Base-by-base conservation (phyloP, 2,329 filamentous ascomycete species). In the Penicillium sp. region DNA sequence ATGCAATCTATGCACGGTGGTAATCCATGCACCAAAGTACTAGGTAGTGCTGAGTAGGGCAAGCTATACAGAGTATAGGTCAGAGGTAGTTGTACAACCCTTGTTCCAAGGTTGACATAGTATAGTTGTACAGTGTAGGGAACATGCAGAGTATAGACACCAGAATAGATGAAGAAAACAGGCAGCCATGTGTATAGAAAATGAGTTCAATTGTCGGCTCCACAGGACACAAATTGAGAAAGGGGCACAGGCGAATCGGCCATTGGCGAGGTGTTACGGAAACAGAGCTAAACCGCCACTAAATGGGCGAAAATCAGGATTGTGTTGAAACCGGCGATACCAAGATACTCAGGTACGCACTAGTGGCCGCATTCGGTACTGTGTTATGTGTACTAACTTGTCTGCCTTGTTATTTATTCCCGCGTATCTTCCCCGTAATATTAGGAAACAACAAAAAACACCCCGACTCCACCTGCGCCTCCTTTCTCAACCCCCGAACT, bases 401-500 rank as follows among this genome's bases (percentile, higher is more conserved):
- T 15, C 12, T 29, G 1, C 8, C 27, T 5, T 28, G 50, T 50
- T 55, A 52, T 52, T 54, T 55, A 46, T 44, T 25, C 45, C 53
- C 47, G 44, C 44, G 37, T 42, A 49, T 47, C 28, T 29, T 10
- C 9, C 28, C 28, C 37, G 43, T 55, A 56, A 50, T 44, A 27
- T 55, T 44, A 54, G 20, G 7, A 15, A 33, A 18, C 18, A 37
- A 20, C 18, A 3, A 12, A 18, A 35, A 35, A 35, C 13, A 57
- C 48, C 37, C 53, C 40, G 44, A 47, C 53, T 61, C 64, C 61
- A 65, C 61, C 47, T 52, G 52, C 60, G 54, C 61, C 63, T 65
- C 64, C 62, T 66, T 67, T 66, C 50, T 47, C 45, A 33, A 58
- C 53, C 55, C 59, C 68, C 68, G 31, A 43, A 47, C 64, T 70